Percentiles rank a stretch among this genome's conserved stretches.
Conservation (phyloP, 108 stramenopile species). For the Pelagomonas calceolata region DNA sequence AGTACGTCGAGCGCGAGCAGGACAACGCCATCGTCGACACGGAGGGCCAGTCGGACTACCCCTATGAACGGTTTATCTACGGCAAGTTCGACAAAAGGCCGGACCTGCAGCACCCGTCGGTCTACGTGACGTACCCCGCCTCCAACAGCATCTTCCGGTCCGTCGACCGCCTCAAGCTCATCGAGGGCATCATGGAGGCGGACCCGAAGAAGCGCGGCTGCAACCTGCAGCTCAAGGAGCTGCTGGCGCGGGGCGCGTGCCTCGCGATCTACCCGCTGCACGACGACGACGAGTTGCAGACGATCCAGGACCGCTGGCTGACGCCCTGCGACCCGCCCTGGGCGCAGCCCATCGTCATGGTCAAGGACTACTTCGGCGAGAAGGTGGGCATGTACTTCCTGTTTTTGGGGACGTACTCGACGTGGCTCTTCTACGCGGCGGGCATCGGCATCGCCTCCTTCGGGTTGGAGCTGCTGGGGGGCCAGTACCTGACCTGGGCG, state of each 20-base stretch:
- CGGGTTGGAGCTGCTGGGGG: background rate
- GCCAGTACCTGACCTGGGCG: background rate
- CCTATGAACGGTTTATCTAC: background rate
- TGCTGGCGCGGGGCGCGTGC: conserved; percentile 25
- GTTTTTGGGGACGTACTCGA: conserved; percentile 42
- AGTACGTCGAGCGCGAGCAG: background rate
- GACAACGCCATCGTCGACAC: conserved; percentile 1
- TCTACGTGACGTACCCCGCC: background rate
- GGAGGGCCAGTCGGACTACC: background rate
- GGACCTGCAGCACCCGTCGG: background rate
- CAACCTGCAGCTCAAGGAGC: conserved; percentile 13
- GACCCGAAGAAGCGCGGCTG: conserved; percentile 1
- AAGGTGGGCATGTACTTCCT: conserved; percentile 47
- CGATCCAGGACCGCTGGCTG: conserved; percentile 10
- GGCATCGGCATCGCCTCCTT: conserved; percentile 5
- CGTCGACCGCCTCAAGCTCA: conserved; percentile 13
- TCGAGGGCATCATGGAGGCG: conserved; percentile 5
- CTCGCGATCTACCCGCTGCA: conserved; percentile 24
- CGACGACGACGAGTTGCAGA: conserved; percentile 13
- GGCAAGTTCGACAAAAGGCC: background rate
- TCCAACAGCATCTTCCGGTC: background rate
- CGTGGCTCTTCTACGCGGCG: conserved; percentile 12
- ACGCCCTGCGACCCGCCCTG: background rate
- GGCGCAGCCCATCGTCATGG: conserved; percentile 26
- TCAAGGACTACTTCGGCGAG: conserved; percentile 48